phyloP scores from a whole-genome alignment of 225 moss, liverwort and hornwort species.

The Marchantia polymorpha region DNA sequence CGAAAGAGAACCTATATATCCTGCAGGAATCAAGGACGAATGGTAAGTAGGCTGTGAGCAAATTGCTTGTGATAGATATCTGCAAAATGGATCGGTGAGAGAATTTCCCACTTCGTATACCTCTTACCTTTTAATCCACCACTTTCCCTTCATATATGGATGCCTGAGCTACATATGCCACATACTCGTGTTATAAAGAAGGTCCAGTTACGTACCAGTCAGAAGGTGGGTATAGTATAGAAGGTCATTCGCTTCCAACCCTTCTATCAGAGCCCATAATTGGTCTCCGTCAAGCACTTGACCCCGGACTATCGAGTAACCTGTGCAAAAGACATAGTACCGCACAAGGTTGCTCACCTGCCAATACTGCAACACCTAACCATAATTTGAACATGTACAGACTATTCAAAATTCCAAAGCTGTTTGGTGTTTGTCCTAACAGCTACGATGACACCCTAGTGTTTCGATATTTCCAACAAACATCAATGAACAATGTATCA shows the following conservation, averaged over 20 bases:
- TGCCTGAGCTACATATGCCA: neutral
- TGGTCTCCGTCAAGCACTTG: constrained; percentile 85
- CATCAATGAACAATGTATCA: neutral
- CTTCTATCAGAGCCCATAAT: constrained; percentile 90
- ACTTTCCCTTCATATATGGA: neutral
- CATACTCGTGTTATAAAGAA: neutral
- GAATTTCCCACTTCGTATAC: neutral
- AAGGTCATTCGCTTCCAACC: constrained; percentile 78
- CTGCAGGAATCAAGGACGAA: constrained; percentile 38
- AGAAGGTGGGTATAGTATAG: constrained; percentile 84
- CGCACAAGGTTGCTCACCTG: neutral
- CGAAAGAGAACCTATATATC: constrained; percentile 85
- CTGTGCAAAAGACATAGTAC: constrained; percentile 46
- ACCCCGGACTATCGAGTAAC: constrained; percentile 67
- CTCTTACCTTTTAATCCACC: neutral
- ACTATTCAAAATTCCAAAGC: neutral
- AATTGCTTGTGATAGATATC: neutral
- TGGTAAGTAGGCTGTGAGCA: too few relatives aligned
- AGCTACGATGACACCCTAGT: too few relatives aligned
- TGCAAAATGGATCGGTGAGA: too few relatives aligned
- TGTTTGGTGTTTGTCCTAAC: neutral
- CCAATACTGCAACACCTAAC: neutral
- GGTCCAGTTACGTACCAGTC: constrained; percentile 51
- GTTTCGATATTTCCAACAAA: too few relatives aligned
- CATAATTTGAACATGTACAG: neutral